A percentile compares a stretch with the other conserved stretches of the same genome.
Evolutionary conservation across 805 yeast genomes (phyloP).

Genomic region (Kluyveromyces lactis): DNA sequence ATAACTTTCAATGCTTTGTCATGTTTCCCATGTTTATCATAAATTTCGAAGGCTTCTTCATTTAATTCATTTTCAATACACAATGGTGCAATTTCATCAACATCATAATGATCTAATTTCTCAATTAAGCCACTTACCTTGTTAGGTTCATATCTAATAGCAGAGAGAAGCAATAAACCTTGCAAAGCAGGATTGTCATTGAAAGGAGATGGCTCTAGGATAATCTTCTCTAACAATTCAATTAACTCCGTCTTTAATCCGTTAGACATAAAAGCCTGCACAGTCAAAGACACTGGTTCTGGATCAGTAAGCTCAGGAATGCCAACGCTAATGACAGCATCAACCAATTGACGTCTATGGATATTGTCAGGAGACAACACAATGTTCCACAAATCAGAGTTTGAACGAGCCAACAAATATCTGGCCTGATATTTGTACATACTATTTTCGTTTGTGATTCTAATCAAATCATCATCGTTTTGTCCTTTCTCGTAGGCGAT

Average conservation of each 20-base stretch:
- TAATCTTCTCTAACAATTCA: conserved; percentile 91
- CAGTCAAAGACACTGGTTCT: conserved; percentile 87
- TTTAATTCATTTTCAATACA: conserved; percentile 80
- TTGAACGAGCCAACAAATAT: conserved; percentile 84
- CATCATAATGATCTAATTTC: conserved; percentile 83
- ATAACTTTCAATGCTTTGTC: conserved; percentile 79
- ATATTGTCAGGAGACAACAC: conserved; percentile 70
- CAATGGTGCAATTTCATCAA: conserved; percentile 86
- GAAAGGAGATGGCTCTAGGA: conserved; percentile 95
- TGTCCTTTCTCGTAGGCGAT: conserved; percentile 95
- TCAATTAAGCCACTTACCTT: conserved; percentile 80
- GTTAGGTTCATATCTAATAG: conserved; percentile 88
- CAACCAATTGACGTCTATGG: conserved; percentile 86
- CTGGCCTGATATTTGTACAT: conserved; percentile 99
- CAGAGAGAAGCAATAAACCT: conserved; percentile 86
- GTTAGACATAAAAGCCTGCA: conserved; percentile 92
- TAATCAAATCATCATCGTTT: conserved; percentile 81
- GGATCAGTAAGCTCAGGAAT: conserved; percentile 91
- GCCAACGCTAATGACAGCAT: conserved; percentile 92
- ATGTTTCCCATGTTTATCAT: conserved; percentile 72
- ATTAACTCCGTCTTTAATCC: conserved; percentile 88
- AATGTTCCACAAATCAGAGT: conserved; percentile 67
- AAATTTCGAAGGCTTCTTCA: conserved; percentile 93
- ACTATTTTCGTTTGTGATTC: conserved; percentile 90
- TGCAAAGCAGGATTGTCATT: conserved; percentile 92